Base-by-base conservation (phyloP, 805 yeast species). In the Yarrowia phangngaensis region DNA sequence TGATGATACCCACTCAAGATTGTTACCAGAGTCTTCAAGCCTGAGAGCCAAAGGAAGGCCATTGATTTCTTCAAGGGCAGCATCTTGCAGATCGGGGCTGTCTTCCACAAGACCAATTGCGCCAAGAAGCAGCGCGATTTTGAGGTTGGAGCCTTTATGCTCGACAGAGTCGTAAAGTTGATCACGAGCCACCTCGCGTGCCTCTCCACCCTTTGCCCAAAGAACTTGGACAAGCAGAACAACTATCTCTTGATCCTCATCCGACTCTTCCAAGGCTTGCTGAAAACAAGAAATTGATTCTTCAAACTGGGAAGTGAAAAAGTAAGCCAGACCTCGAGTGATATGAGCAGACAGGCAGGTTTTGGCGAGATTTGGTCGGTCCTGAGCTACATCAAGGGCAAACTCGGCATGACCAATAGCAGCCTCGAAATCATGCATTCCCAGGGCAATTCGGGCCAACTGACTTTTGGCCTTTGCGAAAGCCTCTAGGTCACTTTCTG, bases 141-240 rank as follows among this genome's bases (percentile, higher is more conserved):
- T 59, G 35, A 86, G 65, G 2, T 88, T 78, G 1, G 84, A 70
- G 0, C 95, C 95, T 51, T 74, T 64, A 4, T 66, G 69, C 52
- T 75, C 81, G 30, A 88, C 76, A 56, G 73, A 78, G 17, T 74
- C 71, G 56, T 84, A 82, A 33, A 90, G 65, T 62, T 87, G 95
- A 57, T 88, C 95, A 36, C 84, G 60, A 0, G 97, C 95, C 1
- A 88, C 89, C 54, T 79, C 82, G 52, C 78, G 80, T 1, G 92
- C 79, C 4, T 84, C 92, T 0, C 79, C 75, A n/a, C 79, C 83
- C 51, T 76, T 76, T 2, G 86, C 85, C 67, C 82, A 83, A 41
- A 92, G 69, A 0, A 89, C 82, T 60, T 88, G 95, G 0, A 92
- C 78, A 15, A 86, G 73, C 20, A 90, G 65, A 6, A 82, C 76